A percentile compares a stretch with the other conserved stretches of the same genome.
Evolutionary conservation across 2,329 filamentous ascomycete genomes (phyloP).

Genomic region (Magnaporthiopsis rhizophila): DNA sequence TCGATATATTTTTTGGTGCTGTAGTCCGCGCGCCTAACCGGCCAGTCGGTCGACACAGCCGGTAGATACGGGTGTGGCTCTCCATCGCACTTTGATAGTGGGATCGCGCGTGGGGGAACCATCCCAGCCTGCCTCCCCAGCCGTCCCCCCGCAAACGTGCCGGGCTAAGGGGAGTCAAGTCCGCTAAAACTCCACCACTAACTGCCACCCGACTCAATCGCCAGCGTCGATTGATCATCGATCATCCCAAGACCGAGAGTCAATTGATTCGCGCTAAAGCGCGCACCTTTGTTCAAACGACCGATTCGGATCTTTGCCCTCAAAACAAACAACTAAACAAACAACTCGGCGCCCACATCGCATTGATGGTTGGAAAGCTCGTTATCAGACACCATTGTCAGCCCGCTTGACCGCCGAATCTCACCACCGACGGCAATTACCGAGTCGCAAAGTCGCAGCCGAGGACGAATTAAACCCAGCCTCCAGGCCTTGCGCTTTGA

Average conservation of each 20-base stretch:
- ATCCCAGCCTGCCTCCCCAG: not conserved
- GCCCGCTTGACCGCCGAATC: not conserved
- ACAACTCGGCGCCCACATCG: not conserved
- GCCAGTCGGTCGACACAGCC: not conserved
- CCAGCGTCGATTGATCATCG: not conserved
- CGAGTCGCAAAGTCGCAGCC: not conserved
- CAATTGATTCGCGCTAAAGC: not conserved
- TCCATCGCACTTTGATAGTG: not conserved
- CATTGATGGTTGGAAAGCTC: no score
- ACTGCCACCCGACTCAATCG: not conserved
- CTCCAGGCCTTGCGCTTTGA: not conserved
- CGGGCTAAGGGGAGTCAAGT: not conserved
- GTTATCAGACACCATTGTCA: not conserved
- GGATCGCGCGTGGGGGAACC: not conserved
- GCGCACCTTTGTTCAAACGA: not conserved
- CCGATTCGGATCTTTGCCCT: not conserved
- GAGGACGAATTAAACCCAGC: not conserved
- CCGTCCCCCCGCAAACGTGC: no score
- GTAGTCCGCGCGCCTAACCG: not conserved
- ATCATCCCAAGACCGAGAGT: not conserved
- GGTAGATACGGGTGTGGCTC: not conserved
- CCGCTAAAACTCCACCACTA: not conserved
- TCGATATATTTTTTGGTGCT: not conserved
- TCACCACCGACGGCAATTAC: not conserved
- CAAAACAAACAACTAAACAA: not conserved